phyloP scores from a whole-genome alignment of 305 asterid species.

The Fraxinus xanthoxyloides region DNA sequence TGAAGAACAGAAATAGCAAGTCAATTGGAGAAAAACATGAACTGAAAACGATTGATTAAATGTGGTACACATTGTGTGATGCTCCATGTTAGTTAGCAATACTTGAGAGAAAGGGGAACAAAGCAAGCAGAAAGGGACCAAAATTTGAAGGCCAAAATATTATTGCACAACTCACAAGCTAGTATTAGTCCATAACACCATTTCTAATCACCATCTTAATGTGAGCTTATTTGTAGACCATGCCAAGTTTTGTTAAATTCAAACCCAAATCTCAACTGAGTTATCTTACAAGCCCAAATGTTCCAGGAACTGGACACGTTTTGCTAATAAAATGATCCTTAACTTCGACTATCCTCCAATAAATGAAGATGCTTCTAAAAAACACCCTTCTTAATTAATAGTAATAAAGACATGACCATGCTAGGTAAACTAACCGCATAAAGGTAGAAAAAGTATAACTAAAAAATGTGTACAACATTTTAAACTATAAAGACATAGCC shows the following conservation, averaged over 20 bases:
- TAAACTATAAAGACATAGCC: neutral
- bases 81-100: neutral
- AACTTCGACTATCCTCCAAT: neutral
- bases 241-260: neutral
- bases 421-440: neutral
- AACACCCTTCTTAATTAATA: neutral
- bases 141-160: neutral
- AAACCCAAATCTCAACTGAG: neutral
- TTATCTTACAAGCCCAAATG: neutral
- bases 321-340: neutral
- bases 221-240: neutral
- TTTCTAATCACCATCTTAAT: neutral
- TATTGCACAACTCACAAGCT: neutral
- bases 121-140: neutral
- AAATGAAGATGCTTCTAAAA: neutral
- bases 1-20: constrained; percentile 1
- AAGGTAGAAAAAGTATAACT: neutral
- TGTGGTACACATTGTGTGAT: neutral
- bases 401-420: neutral
- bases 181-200: neutral
- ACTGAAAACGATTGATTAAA: neutral
- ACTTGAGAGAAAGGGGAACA: neutral
- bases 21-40: neutral
- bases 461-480: neutral
- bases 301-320: neutral